Base-by-base conservation (phyloP, 23 red algal species). In the Gracilaria vermiculophylla region DNA sequence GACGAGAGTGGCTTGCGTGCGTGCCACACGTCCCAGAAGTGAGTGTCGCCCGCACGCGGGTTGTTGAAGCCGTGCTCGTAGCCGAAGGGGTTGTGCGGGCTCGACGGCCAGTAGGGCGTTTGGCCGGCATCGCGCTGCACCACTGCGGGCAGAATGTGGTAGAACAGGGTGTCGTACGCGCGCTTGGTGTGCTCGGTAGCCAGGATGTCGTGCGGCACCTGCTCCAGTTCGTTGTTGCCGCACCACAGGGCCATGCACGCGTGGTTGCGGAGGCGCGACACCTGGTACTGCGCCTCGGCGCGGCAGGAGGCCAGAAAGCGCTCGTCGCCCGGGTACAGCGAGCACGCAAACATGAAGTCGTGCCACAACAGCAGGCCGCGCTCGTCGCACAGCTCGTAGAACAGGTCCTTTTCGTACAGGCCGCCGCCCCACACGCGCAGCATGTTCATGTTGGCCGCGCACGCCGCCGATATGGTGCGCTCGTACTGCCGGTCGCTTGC, bases 21-120 rank as follows among this genome's bases (percentile, higher is more conserved):
- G 23, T 86, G 81, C 81, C 81, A 86, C 2, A 86, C 81, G 35
- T 69, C 81, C 81, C 81, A 86, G 36, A 86, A 86, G 56, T 86
- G 81, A 34, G 81, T 70, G 29, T 86, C 81, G 3, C 81, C 81
- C 24, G 43, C 60, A 11, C 66, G 25, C 5, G 81, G 50, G 23
- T 86, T 72, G 25, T 86, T 86, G 44, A 86, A 86, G 40, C 65
- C 81, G 41, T 70, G 72, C 11, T 70, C 61, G 25, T 86, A 70
- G 14, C 81, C 81, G 45, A 60, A 10, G 3, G 81, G 81, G 35
- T 70, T 86, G 28, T 86, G 81, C 21, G 81, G 81, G 56, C 81
- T 86, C 5, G 39, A 67, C 15, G 81, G 81, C 81, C 81, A 86
- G 25, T 86, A 86, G 10, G 62, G 28, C 10, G 28, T 74, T 2